A percentile compares a stretch with the other conserved stretches of the same genome.
Conservation (phyloP, 2,329 filamentous ascomycete genomes). For the Ceratocystis alfenasii region DNA sequence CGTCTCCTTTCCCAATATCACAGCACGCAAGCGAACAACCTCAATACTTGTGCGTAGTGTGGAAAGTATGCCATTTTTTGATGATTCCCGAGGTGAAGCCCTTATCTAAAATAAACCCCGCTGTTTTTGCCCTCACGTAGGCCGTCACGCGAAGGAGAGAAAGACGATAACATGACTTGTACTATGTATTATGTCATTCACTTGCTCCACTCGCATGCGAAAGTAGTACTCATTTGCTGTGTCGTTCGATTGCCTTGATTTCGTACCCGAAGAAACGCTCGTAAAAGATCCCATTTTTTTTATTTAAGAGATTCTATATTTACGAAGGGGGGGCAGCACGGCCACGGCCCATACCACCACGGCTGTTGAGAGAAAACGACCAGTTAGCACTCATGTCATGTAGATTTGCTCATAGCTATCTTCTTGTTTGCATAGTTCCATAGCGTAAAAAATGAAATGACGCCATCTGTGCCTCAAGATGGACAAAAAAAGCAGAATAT, state of each 20-base stretch:
- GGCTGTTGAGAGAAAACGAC: conserved; percentile 37
- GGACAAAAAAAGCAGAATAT: conserved; percentile 22
- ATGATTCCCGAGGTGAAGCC: conserved; percentile 39
- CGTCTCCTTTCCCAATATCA: background rate
- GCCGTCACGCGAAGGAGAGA: conserved; percentile 30
- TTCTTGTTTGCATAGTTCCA: background rate
- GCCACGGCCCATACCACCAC: conserved; percentile 81
- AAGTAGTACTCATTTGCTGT: conserved; percentile 20
- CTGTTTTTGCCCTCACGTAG: conserved; percentile 33
- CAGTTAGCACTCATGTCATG: conserved; percentile 11
- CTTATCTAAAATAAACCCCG: conserved; percentile 32
- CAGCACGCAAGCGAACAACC: background rate
- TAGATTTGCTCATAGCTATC: background rate
- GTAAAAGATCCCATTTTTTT: conserved; percentile 27
- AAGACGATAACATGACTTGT: conserved; percentile 30
- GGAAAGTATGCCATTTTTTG: conserved; percentile 30
- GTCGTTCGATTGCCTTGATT: conserved; percentile 23
- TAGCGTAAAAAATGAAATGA: background rate
- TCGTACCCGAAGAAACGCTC: conserved; percentile 35
- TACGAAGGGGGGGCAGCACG: conserved; percentile 63
- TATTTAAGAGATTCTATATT: conserved; percentile 33
- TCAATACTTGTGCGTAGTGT: conserved; percentile 3
- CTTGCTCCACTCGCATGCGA: conserved; percentile 18
- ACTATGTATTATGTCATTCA: conserved; percentile 29
- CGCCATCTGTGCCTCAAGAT: conserved; percentile 16